phyloP scores from a whole-genome alignment of 129 eudicot species.

The Flaveria trinervia region DNA sequence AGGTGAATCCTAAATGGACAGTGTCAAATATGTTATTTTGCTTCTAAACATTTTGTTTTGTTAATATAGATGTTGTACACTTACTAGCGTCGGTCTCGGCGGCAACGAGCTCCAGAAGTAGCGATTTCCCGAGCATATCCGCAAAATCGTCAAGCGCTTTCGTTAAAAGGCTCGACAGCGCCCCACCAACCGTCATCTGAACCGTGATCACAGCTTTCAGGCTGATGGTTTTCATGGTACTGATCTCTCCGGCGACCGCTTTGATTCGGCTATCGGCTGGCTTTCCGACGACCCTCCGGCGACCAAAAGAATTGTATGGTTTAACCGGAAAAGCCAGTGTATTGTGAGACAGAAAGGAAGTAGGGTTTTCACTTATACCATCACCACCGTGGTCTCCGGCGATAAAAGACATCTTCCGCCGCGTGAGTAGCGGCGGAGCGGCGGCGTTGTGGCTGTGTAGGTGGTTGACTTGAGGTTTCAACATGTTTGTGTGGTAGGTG shows the following conservation, averaged over 20 bases:
- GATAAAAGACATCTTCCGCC: neutral
- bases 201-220: slow-evolving; percentile 55
- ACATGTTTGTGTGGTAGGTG: slow-evolving; percentile 24
- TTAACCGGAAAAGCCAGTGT: slow-evolving; percentile 22
- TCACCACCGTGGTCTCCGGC: slow-evolving; percentile 16
- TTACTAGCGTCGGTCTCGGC: slow-evolving; percentile 65
- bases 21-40: too few species aligned
- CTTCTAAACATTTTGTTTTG: too few species aligned
- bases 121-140: slow-evolving; percentile 60
- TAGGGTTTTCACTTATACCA: neutral
- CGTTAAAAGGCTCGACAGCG: slow-evolving; percentile 36
- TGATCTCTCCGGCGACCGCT: slow-evolving; percentile 11
- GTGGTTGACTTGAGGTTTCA: slow-evolving; percentile 26
- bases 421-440: slow-evolving; percentile 14
- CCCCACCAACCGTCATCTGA: slow-evolving; percentile 49
- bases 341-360: slow-evolving; percentile 20
- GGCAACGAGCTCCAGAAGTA: slow-evolving; percentile 63
- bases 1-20: too few species aligned
- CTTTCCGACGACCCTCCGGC: neutral
- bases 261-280: neutral
- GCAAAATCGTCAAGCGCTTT: slow-evolving; percentile 44
- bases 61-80: neutral
- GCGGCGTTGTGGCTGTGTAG: slow-evolving; percentile 4
- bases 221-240: slow-evolving; percentile 2
- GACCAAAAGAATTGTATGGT: neutral